Conservation (phyloP, 306 rosid species). For the Hippophae gyantsensis region DNA sequence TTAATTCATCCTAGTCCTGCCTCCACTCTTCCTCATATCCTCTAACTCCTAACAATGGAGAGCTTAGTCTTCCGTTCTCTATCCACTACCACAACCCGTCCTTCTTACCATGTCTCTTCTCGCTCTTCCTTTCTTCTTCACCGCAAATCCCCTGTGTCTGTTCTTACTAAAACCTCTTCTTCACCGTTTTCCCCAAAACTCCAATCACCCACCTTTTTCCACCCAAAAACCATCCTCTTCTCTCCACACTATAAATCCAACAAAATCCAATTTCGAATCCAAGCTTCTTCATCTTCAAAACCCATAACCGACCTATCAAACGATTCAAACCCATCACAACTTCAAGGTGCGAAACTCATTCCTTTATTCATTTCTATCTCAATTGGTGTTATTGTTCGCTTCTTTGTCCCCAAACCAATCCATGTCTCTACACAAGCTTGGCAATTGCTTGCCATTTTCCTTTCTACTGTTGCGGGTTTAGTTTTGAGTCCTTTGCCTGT, state of each 20-base stretch:
- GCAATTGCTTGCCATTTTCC: conserved; percentile 81
- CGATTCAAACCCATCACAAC: conserved; percentile 7
- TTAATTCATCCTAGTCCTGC: neutral
- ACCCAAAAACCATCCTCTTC: conserved; percentile 26
- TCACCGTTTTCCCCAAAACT: conserved; percentile 22
- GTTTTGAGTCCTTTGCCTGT: conserved; percentile 83
- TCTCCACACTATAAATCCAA: conserved; percentile 20
- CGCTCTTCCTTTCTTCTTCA: conserved; percentile 11
- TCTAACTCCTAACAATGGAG: conserved; percentile 19
- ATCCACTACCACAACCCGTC: conserved; percentile 27
- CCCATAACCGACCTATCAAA: neutral
- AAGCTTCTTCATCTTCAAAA: conserved; percentile 25
- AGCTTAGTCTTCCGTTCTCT: conserved; percentile 21
- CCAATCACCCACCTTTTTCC: conserved; percentile 28
- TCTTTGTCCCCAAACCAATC: conserved; percentile 58
- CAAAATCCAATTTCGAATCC: conserved; percentile 26
- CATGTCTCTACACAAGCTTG: conserved; percentile 69
- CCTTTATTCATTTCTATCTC: conserved; percentile 51
- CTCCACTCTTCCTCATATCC: too few species aligned
- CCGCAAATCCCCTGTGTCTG: conserved; percentile 25
- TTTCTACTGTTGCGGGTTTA: conserved; percentile 81
- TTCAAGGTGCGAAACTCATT: conserved; percentile 51
- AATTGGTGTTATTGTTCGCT: conserved; percentile 56
- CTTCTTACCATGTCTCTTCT: conserved; percentile 26
- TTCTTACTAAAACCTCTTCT: neutral